Evolutionary conservation across 768 basidiomycete species (phyloP).

Genomic region (Kwoniella botswanensis): DNA sequence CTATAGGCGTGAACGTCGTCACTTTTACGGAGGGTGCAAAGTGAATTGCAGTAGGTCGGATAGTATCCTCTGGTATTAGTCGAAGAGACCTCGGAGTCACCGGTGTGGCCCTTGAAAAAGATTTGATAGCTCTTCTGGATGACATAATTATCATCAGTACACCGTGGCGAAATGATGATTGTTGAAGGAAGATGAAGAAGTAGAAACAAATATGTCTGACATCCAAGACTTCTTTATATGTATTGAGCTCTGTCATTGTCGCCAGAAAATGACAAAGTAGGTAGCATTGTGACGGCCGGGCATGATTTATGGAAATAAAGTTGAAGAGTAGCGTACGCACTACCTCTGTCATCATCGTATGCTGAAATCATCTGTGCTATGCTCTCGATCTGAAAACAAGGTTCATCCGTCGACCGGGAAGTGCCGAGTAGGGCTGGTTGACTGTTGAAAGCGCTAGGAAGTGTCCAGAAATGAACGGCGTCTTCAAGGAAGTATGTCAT

Average conservation of each 20-base stretch:
- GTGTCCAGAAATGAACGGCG: not conserved
- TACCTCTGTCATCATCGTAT: too few species aligned
- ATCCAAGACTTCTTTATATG: too few species aligned
- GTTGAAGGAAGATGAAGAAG: not conserved
- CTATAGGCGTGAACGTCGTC: not conserved
- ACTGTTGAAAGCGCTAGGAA: not conserved
- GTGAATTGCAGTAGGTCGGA: not conserved
- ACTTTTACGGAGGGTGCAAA: not conserved
- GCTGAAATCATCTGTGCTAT: too few species aligned
- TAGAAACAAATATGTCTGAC: not conserved
- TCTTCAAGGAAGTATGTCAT: not conserved
- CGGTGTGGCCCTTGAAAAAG: not conserved
- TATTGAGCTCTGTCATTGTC: too few species aligned
- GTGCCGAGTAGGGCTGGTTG: too few species aligned
- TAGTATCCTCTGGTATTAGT: not conserved
- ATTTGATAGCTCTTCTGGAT: not conserved
- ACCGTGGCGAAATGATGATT: too few species aligned
- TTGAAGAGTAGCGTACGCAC: too few species aligned
- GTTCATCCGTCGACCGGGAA: too few species aligned
- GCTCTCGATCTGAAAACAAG: too few species aligned
- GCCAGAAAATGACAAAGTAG: too few species aligned
- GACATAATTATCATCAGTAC: not conserved
- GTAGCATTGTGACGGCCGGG: too few species aligned
- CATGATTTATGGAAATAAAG: too few species aligned
- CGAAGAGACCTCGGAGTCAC: not conserved